A percentile compares a stretch with the other conserved stretches of the same genome.
Evolutionary conservation across 371 early-diverging fungal genomes (phyloP).

Genomic region (Fennellomyces sp.): DNA sequence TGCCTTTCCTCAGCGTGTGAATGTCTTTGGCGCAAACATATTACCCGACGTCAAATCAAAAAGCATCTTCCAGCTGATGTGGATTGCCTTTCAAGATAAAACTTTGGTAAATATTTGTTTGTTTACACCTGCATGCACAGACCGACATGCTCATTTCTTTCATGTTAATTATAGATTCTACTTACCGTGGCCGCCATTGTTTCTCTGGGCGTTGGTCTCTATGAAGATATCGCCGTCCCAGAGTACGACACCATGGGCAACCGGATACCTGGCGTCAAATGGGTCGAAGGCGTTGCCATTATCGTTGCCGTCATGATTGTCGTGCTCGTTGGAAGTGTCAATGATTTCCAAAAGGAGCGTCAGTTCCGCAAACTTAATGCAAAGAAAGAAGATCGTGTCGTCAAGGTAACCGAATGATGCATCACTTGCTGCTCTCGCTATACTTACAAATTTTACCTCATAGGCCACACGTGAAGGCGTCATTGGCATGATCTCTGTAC

Average conservation of each 20-base stretch:
- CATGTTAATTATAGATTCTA: constrained; percentile 56
- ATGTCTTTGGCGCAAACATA: constrained; percentile 66
- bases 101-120: constrained; percentile 60
- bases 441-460: neutral
- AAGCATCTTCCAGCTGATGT: constrained; percentile 72
- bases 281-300: constrained; percentile 85
- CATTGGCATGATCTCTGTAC: constrained; percentile 79
- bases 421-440: neutral
- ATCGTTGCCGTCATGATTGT: constrained; percentile 83
- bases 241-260: constrained; percentile 39
- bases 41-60: constrained; percentile 72
- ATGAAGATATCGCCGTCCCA: constrained; percentile 70
- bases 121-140: constrained; percentile 2
- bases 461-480: constrained; percentile 79
- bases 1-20: constrained; percentile 37
- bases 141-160: neutral
- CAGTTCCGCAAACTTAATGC: constrained; percentile 86
- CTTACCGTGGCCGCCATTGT: constrained; percentile 84
- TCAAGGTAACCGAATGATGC: constrained; percentile 54
- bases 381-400: constrained; percentile 80
- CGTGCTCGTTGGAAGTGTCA: constrained; percentile 77
- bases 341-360: constrained; percentile 86
- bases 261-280: constrained; percentile 58
- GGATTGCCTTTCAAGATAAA: constrained; percentile 86
- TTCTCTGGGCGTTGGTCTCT: constrained; percentile 86